Evolutionary conservation across 192 early-diverging fungal genomes (phyloP).

Genomic region (Piromyces sp.): DNA sequence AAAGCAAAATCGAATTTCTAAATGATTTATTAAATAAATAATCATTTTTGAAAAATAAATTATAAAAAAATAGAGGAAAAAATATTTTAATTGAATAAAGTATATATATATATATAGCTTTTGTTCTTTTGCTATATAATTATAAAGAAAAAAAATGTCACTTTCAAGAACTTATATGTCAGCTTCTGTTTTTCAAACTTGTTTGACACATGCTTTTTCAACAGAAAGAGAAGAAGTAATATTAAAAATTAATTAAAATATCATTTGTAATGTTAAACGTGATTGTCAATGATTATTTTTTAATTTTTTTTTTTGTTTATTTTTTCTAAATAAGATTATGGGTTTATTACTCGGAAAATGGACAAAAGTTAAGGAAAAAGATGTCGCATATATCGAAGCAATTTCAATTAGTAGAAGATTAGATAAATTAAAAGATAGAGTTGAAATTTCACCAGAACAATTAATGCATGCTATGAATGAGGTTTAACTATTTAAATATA

Average conservation of each 20-base stretch:
- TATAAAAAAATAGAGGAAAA: too few relatives aligned
- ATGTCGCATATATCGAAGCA: slow-evolving; percentile 1
- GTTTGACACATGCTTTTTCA: background rate
- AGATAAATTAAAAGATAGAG: slow-evolving; percentile 4
- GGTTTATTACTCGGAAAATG: background rate
- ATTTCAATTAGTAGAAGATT: slow-evolving; percentile 1
- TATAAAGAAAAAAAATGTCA: background rate
- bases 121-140: too few relatives aligned
- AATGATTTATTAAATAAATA: background rate
- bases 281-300: too few relatives aligned
- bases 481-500: too few relatives aligned
- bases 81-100: too few relatives aligned
- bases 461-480: slow-evolving; percentile 1
- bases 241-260: too few relatives aligned
- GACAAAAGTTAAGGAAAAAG: background rate
- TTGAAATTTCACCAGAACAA: slow-evolving; percentile 5
- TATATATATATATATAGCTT: too few relatives aligned
- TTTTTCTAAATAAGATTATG: background rate
- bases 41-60: too few relatives aligned
- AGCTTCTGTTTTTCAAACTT: background rate
- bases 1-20: background rate
- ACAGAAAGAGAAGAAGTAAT: background rate
- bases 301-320: too few relatives aligned
- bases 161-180: background rate
- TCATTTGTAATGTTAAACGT: too few relatives aligned